A percentile compares a stretch with the other conserved stretches of the same genome.
phyloP scores from a whole-genome alignment of 345 rosid genomes.

The Acer negundo region DNA sequence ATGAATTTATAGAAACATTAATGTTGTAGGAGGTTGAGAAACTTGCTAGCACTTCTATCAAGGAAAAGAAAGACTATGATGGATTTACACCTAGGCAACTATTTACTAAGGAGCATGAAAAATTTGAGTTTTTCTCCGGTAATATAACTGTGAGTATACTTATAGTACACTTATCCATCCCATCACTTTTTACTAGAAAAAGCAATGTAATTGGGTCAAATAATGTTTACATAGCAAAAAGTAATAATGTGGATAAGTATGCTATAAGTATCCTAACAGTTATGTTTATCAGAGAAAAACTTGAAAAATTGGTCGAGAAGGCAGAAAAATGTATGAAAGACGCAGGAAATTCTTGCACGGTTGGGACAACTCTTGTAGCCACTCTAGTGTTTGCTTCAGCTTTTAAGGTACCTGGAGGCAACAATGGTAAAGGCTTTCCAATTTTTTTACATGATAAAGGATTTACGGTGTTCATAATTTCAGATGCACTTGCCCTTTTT shows the following conservation, averaged over 20 bases:
- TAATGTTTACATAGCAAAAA: too few relatives aligned
- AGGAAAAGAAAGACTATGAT: neutral
- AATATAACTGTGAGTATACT: too few relatives aligned
- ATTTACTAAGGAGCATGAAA: conserved; percentile 19
- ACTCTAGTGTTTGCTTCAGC: conserved; percentile 26
- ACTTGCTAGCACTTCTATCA: conserved; percentile 2
- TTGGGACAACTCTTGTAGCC: conserved; percentile 23
- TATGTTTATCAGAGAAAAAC: too few relatives aligned
- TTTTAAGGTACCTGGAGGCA: conserved; percentile 25
- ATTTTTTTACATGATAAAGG: conserved; percentile 5
- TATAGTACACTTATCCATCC: too few relatives aligned
- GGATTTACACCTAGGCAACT: conserved; percentile 15
- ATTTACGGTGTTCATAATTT: conserved; percentile 19
- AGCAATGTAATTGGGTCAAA: too few relatives aligned
- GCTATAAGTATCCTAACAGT: too few relatives aligned
- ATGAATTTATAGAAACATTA: too few relatives aligned
- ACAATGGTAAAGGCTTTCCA: conserved; percentile 9
- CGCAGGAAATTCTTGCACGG: conserved; percentile 20
- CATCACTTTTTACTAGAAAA: too few relatives aligned
- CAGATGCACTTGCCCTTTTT: conserved; percentile 21
- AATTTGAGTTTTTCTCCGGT: too few relatives aligned
- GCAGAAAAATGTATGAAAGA: conserved; percentile 28
- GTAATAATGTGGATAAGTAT: too few relatives aligned
- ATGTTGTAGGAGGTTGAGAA: conserved; percentile 21
- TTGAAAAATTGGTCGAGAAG: conserved; percentile 1